Percentiles rank a stretch among this genome's conserved stretches.
phyloP scores from a whole-genome alignment of 2,329 filamentous ascomycete species.

The Lasiodiplodia hormozganensis region DNA sequence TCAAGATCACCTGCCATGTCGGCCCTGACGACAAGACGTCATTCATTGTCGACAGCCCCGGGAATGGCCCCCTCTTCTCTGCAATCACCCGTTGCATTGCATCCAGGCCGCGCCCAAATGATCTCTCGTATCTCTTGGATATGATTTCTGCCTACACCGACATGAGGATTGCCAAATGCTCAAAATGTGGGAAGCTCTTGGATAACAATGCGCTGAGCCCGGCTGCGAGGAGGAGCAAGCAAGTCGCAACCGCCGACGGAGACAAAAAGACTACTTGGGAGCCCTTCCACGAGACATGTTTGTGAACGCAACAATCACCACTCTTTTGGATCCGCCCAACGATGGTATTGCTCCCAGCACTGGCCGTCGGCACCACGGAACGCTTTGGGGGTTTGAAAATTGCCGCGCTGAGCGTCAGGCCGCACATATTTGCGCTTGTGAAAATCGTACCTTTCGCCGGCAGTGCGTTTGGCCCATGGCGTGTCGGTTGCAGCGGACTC shows the following conservation, averaged over 20 bases:
- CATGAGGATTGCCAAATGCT: slow-evolving; percentile 40
- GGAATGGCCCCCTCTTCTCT: slow-evolving; percentile 37
- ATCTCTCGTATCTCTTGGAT: slow-evolving; percentile 44
- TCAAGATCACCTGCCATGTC: slow-evolving; percentile 39
- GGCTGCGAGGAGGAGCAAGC: slow-evolving; percentile 42
- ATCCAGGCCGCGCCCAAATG: slow-evolving; percentile 41
- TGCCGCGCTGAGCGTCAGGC: slow-evolving; percentile 11
- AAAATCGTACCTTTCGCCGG: slow-evolving; percentile 44
- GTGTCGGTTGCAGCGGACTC: slow-evolving; percentile 28
- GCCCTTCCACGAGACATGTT: slow-evolving; percentile 46
- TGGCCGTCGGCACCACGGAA: slow-evolving; percentile 37
- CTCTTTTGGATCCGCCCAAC: slow-evolving; percentile 14
- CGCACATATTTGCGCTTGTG: slow-evolving; percentile 43
- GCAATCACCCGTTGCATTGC: slow-evolving; percentile 44
- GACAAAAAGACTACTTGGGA: slow-evolving; percentile 40
- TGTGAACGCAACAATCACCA: slow-evolving; percentile 29
- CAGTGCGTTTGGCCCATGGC: slow-evolving; percentile 29
- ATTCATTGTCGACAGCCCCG: slow-evolving; percentile 42
- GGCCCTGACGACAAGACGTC: slow-evolving; percentile 38
- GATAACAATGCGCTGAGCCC: slow-evolving; percentile 39
- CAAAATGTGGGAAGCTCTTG: slow-evolving; percentile 42
- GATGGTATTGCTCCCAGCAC: slow-evolving; percentile 36
- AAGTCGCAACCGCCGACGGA: slow-evolving; percentile 34
- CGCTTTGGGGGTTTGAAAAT: slow-evolving; percentile 30
- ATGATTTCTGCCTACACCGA: slow-evolving; percentile 50